Percentiles rank a stretch among this genome's conserved stretches.
phyloP scores from a whole-genome alignment of 495 filamentous ascomycete genomes.

The Aspergillus sparsus region DNA sequence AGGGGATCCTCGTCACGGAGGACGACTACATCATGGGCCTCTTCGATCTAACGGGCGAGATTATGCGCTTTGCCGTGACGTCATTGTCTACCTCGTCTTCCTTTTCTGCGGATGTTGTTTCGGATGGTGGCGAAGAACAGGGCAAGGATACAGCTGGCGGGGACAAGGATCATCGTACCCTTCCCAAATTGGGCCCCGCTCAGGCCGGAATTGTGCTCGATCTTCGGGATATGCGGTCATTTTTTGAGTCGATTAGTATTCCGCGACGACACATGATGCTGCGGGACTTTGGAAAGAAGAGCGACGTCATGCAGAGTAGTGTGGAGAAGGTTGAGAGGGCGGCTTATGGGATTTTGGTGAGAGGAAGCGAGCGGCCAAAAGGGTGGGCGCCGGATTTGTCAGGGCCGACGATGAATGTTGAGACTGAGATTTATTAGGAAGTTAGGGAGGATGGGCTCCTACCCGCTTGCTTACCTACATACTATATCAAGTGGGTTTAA shows the following conservation, averaged over 20 bases:
- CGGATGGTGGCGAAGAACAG: not conserved
- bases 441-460: too few species aligned
- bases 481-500: too few species aligned
- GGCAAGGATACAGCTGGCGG: constrained; percentile 9
- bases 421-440: constrained; percentile 47
- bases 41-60: constrained; percentile 88
- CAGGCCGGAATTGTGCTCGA: constrained; percentile 64
- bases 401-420: constrained; percentile 29
- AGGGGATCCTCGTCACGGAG: constrained; percentile 62
- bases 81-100: constrained; percentile 40
- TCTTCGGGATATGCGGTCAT: constrained; percentile 68
- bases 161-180: constrained; percentile 6
- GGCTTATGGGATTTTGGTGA: constrained; percentile 79
- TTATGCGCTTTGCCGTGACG: constrained; percentile 94
- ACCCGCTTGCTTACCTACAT: too few species aligned
- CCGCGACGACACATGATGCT: constrained; percentile 47
- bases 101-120: not conserved
- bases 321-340: constrained; percentile 93
- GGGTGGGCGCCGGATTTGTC: constrained; percentile 89
- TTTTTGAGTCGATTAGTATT: constrained; percentile 70
- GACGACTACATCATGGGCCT: constrained; percentile 90
- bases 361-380: constrained; percentile 84
- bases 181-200: constrained; percentile 21
- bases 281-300: constrained; percentile 73
- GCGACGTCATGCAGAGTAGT: constrained; percentile 79